Evolutionary conservation across 768 basidiomycete genomes (phyloP).

Genomic region (Tricholomella constricta): DNA sequence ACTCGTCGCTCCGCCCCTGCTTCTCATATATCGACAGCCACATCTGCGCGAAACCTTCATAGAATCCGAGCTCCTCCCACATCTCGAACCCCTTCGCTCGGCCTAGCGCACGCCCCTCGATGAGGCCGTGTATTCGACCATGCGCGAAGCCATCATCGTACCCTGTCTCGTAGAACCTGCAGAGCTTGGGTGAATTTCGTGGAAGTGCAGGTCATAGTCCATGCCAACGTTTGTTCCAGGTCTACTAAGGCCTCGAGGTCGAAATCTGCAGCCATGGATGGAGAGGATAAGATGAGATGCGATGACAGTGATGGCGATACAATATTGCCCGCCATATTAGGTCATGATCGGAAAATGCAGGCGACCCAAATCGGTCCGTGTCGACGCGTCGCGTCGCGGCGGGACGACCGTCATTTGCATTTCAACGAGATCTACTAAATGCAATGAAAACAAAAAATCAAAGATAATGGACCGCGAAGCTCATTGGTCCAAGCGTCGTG

Average conservation of each 20-base stretch:
- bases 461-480: too few species aligned
- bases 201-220: constrained; percentile 9
- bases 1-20: constrained; percentile 51
- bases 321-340: too few species aligned
- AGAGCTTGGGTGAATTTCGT: constrained; percentile 7
- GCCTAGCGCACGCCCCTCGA: constrained; percentile 89
- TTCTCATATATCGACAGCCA: constrained; percentile 60
- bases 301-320: neutral
- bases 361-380: too few species aligned
- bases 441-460: too few species aligned
- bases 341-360: too few species aligned
- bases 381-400: too few species aligned
- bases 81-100: constrained; percentile 91
- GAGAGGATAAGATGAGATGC: neutral
- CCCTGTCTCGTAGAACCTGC: constrained; percentile 80
- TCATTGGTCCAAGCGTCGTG: too few species aligned
- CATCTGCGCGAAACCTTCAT: constrained; percentile 78
- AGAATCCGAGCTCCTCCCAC: constrained; percentile 97
- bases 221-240: constrained; percentile 61
- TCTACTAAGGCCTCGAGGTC: constrained; percentile 63
- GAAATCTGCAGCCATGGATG: constrained; percentile 39
- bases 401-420: too few species aligned
- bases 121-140: constrained; percentile 85
- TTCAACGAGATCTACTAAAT: too few species aligned
- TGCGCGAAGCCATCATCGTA: constrained; percentile 79